A percentile compares a stretch with the other conserved stretches of the same genome.
Conservation (phyloP, 2,329 filamentous ascomycete species). For the Ophiocordyceps camponoti-leonardi region DNA sequence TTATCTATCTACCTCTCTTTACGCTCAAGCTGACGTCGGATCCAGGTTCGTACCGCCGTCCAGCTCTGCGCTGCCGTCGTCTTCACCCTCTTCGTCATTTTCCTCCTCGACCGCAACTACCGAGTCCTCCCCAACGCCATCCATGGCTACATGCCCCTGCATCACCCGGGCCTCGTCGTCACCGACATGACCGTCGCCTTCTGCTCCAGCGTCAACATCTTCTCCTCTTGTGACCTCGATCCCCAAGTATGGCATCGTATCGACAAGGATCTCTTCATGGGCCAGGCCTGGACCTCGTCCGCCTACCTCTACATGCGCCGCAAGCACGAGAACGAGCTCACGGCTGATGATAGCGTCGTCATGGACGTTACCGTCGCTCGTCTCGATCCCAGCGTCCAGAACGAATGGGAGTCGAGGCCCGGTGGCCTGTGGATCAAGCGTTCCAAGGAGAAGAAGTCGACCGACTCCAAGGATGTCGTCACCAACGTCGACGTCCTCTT, state of each 20-base stretch:
- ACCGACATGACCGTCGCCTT: slow-evolving; percentile 68
- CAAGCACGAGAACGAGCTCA: slow-evolving; percentile 73
- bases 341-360: slow-evolving; percentile 57
- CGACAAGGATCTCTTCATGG: slow-evolving; percentile 78
- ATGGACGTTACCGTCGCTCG: slow-evolving; percentile 62
- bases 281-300: slow-evolving; percentile 52
- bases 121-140: slow-evolving; percentile 70
- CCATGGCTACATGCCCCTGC: slow-evolving; percentile 72
- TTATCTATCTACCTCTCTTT: not conserved
- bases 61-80: slow-evolving; percentile 53
- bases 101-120: slow-evolving; percentile 79
- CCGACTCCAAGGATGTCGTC: slow-evolving; percentile 56
- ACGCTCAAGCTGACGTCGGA: not conserved
- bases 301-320: slow-evolving; percentile 71
- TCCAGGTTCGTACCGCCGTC: slow-evolving; percentile 48
- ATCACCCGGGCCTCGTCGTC: slow-evolving; percentile 69
- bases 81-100: slow-evolving; percentile 52
- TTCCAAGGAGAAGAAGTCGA: slow-evolving; percentile 52
- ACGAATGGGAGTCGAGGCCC: slow-evolving; percentile 58
- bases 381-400: slow-evolving; percentile 39
- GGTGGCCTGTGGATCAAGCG: slow-evolving; percentile 72
- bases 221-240: slow-evolving; percentile 63
- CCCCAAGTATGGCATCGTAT: slow-evolving; percentile 59
- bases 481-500: slow-evolving; percentile 78
- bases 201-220: slow-evolving; percentile 58